Percentiles rank a stretch among this genome's conserved stretches.
Evolutionary conservation across 176 grass and related monocot species (phyloP).

Genomic region (Juncus inflexus): DNA sequence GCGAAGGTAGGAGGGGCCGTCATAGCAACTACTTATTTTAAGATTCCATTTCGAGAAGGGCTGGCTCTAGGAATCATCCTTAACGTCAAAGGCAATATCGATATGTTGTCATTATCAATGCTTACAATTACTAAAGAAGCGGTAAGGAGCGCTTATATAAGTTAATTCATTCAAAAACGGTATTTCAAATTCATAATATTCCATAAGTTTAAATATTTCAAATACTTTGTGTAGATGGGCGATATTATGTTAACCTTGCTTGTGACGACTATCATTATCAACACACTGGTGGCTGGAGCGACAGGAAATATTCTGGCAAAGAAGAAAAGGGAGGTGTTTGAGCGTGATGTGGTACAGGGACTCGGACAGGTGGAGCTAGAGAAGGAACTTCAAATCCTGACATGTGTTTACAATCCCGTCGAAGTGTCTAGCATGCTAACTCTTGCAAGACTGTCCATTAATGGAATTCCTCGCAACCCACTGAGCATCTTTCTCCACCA

Average conservation of each 20-base stretch:
- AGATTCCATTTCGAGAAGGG: constrained; percentile 36
- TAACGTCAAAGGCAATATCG: constrained; percentile 64
- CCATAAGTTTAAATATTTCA: no score
- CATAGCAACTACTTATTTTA: constrained; percentile 19
- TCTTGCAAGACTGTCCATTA: constrained; percentile 33
- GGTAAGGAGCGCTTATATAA: no score
- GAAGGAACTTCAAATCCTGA: constrained; percentile 45
- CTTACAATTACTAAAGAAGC: no score
- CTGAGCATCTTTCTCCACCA: constrained; percentile 51
- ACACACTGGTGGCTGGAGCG: constrained; percentile 49
- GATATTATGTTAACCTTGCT: no score
- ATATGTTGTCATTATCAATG: constrained; percentile 51
- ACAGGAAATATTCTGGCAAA: constrained; percentile 44
- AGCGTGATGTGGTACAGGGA: constrained; percentile 30
- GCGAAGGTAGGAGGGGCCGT: constrained; percentile 62
- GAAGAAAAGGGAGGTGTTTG: constrained; percentile 31
- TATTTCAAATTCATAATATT: no score
- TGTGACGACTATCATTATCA: neutral
- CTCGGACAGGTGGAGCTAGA: constrained; percentile 41
- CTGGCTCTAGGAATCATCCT: constrained; percentile 54
- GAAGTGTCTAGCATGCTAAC: constrained; percentile 39
- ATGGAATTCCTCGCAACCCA: constrained; percentile 11
- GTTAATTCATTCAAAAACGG: no score
- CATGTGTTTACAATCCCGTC: constrained; percentile 41
- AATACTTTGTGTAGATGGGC: no score